A percentile compares a stretch with the other conserved stretches of the same genome.
Evolutionary conservation across 495 filamentous ascomycete species (phyloP).

Genomic region (Podospora sp.): DNA sequence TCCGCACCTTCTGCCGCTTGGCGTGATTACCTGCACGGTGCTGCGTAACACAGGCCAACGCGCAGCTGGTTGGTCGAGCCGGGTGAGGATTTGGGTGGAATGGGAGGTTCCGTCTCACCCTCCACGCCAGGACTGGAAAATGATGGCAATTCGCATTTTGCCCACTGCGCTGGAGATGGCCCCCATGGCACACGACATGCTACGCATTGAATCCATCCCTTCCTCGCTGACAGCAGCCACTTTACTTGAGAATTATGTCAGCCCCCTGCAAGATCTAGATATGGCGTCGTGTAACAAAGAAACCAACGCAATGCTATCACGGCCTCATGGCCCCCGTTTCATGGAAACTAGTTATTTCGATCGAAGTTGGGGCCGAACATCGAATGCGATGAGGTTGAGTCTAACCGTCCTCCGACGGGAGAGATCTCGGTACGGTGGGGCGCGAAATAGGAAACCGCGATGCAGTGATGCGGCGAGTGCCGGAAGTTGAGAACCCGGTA

Average conservation of each 20-base stretch:
- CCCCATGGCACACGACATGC: not conserved
- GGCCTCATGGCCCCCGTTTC: not conserved
- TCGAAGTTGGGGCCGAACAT: not conserved
- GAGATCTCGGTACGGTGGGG: too few relatives aligned
- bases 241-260: not conserved
- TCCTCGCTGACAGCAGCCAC: not conserved
- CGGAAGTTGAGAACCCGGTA: too few relatives aligned
- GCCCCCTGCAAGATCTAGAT: not conserved
- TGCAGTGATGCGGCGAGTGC: too few relatives aligned
- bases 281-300: not conserved
- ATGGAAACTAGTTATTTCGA: not conserved
- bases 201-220: not conserved
- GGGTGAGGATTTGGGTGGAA: too few relatives aligned
- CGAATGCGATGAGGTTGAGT: too few relatives aligned
- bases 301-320: not conserved
- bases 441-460: too few relatives aligned
- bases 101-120: not conserved
- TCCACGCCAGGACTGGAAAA: too few relatives aligned
- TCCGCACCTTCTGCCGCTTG: too few relatives aligned
- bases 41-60: too few relatives aligned
- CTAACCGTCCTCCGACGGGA: too few relatives aligned
- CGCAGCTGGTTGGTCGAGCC: too few relatives aligned
- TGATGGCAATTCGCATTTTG: not conserved
- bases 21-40: too few relatives aligned
- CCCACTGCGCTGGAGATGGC: not conserved